phyloP scores from a whole-genome alignment of 2,329 filamentous ascomycete species.

The Triangularia verruculosa region DNA sequence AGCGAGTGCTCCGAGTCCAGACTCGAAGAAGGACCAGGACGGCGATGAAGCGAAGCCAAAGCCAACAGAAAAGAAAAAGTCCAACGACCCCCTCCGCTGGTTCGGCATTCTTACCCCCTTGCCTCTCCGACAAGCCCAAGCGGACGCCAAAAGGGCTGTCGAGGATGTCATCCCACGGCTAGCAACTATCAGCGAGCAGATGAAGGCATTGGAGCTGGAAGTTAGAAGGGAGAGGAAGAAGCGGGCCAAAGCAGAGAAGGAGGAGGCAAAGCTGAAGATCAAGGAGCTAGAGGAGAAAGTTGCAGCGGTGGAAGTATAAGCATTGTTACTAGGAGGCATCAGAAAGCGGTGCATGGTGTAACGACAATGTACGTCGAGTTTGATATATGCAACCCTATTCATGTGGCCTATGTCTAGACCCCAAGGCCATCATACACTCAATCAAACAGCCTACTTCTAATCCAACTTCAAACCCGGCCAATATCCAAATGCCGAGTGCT shows the following conservation, averaged over 20 bases:
- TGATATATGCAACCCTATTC: background rate
- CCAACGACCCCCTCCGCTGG: constrained; percentile 56
- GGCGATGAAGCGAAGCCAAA: constrained; percentile 10
- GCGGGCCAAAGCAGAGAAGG: constrained; percentile 46
- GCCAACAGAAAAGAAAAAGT: constrained; percentile 13
- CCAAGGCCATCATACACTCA: too few relatives aligned
- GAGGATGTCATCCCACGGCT: constrained; percentile 57
- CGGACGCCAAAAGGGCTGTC: constrained; percentile 53
- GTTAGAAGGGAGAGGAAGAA: constrained; percentile 61
- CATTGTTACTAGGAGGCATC: too few relatives aligned
- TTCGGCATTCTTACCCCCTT: constrained; percentile 54
- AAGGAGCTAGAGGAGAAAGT: constrained; percentile 6
- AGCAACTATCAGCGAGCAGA: constrained; percentile 54
- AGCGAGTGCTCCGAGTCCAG: too few relatives aligned
- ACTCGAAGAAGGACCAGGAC: too few relatives aligned
- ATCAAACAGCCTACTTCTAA: background rate
- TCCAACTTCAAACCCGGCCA: background rate
- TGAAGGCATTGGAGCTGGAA: constrained; percentile 65
- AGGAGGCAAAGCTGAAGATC: constrained; percentile 30
- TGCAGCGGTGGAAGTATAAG: background rate
- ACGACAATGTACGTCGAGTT: background rate
- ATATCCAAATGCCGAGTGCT: too few relatives aligned
- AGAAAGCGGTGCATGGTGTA: too few relatives aligned
- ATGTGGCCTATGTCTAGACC: background rate
- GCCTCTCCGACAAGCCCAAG: constrained; percentile 57